Percentiles rank a stretch among this genome's conserved stretches.
phyloP scores from a whole-genome alignment of 352 stramenopile species.

The Aphanomyces invadans region DNA sequence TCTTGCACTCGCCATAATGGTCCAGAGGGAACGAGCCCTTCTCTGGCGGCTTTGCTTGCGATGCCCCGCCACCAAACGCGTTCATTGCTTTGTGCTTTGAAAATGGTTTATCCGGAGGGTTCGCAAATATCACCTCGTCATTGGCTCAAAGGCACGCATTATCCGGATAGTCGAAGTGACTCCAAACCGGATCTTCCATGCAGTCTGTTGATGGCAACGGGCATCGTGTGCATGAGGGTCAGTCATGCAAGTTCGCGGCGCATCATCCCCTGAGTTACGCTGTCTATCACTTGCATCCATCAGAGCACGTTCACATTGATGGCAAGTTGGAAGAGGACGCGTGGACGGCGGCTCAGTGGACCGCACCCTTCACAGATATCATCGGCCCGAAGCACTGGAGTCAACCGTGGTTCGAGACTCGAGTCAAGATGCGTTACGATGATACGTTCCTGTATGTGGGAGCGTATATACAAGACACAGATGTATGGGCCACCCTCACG shows the following conservation, averaged over 20 bases:
- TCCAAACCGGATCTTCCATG: too few species aligned
- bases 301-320: slow-evolving; percentile 26
- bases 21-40: slow-evolving; percentile 88
- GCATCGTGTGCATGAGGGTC: not conserved
- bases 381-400: slow-evolving; percentile 42
- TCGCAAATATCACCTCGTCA: not conserved
- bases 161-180: too few species aligned
- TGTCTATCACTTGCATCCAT: not conserved
- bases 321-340: slow-evolving; percentile 47
- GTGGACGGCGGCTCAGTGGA: slow-evolving; percentile 53
- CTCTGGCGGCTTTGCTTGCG: slow-evolving; percentile 73
- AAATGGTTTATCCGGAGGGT: not conserved
- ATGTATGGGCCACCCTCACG: slow-evolving; percentile 62
- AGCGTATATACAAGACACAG: slow-evolving; percentile 53
- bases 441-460: slow-evolving; percentile 61
- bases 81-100: slow-evolving; percentile 45
- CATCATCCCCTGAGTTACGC: slow-evolving; percentile 13
- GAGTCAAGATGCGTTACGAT: slow-evolving; percentile 72
- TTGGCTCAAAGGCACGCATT: not conserved
- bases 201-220: not conserved
- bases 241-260: not conserved
- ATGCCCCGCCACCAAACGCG: slow-evolving; percentile 55
- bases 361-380: slow-evolving; percentile 61
- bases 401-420: slow-evolving; percentile 62
- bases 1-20: slow-evolving; percentile 86